These are phyloP conservation scores for Dictyostelium capitatum DNA, from an alignment of 78 protist genomes.

Conservation along the genomic window DNA sequence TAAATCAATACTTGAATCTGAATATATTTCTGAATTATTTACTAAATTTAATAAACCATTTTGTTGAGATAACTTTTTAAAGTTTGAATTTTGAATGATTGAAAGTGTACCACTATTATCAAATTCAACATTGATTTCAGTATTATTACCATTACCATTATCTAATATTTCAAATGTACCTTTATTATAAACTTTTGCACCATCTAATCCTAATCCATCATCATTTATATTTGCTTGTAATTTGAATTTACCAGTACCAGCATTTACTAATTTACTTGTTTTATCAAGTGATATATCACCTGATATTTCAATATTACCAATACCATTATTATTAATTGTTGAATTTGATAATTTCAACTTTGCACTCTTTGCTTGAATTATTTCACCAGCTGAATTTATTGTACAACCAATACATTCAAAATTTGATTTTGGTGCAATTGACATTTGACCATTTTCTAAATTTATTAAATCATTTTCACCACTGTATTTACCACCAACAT, in stretches of 20 bases:
- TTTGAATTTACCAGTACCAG: not conserved
- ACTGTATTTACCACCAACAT: not conserved
- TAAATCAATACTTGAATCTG: not conserved
- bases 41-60: not conserved
- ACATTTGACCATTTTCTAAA: slow-evolving; percentile 2
- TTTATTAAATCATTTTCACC: not conserved
- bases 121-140: not conserved
- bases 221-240: not conserved
- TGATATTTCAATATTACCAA: not conserved
- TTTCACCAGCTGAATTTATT: not conserved
- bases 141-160: not conserved
- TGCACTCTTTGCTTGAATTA: not conserved
- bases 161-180: not conserved
- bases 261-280: not conserved
- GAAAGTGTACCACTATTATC: not conserved
- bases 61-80: not conserved
- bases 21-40: not conserved
- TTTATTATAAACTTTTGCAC: not conserved
- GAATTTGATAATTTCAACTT: not conserved
- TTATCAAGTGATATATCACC: slow-evolving; percentile 1
- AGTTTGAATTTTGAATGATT: not conserved
- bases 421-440: not conserved
- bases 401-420: not conserved
- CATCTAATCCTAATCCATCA: not conserved
- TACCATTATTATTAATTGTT: not conserved